phyloP scores from a whole-genome alignment of 306 rosid genomes.

The Geum urbanum region DNA sequence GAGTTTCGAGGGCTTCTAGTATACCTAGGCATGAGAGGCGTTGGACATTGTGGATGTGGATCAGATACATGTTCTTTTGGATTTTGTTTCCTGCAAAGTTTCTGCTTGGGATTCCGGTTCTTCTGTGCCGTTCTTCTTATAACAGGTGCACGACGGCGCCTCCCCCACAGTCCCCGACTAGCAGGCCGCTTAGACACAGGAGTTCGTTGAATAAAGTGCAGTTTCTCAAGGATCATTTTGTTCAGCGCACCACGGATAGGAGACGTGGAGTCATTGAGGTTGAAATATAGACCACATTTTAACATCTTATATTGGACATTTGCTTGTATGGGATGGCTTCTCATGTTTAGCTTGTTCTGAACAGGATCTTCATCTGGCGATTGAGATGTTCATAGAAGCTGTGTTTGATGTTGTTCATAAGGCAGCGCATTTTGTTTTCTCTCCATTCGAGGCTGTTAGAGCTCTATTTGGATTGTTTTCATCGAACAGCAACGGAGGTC shows the following conservation, averaged over 20 bases:
- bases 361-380: conserved; percentile 89
- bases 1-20: conserved; percentile 44
- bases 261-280: conserved; percentile 97
- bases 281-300: neutral
- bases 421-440: conserved; percentile 68
- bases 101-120: conserved; percentile 50
- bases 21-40: conserved; percentile 35
- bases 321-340: neutral
- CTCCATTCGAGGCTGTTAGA: conserved; percentile 59
- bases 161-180: conserved; percentile 20
- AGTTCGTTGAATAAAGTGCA: conserved; percentile 42
- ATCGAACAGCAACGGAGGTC: conserved; percentile 24
- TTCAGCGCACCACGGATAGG: conserved; percentile 74
- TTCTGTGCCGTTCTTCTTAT: conserved; percentile 29
- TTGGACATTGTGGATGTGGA: conserved; percentile 58
- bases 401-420: conserved; percentile 66
- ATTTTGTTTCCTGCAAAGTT: conserved; percentile 53
- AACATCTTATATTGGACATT: neutral
- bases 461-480: conserved; percentile 36
- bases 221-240: conserved; percentile 63
- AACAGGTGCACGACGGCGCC: conserved; percentile 28
- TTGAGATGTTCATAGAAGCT: conserved; percentile 75
- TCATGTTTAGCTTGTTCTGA: conserved; percentile 19
- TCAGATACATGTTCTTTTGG: conserved; percentile 45
- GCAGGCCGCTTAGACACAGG: conserved; percentile 27